Conservation (phyloP, 2,329 filamentous ascomycete species). For the Davidsoniella neocaledoniae region DNA sequence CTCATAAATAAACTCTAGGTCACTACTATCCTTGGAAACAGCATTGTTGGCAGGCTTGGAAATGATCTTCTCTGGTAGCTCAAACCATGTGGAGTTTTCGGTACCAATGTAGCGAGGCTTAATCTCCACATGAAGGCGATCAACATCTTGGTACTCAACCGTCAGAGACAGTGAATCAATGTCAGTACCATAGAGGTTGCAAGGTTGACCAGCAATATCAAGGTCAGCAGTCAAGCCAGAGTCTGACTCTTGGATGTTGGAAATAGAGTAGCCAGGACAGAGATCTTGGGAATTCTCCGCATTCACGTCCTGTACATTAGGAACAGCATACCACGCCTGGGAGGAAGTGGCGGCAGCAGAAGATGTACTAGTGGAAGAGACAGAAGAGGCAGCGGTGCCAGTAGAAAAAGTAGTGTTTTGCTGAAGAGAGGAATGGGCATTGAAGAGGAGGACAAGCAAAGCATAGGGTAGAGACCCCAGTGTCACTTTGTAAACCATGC, state of each 20-base stretch:
- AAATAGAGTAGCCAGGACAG: conserved; percentile 54
- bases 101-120: conserved; percentile 43
- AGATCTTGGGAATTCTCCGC: conserved; percentile 20
- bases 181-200: conserved; percentile 66
- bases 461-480: conserved; percentile 1
- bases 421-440: neutral
- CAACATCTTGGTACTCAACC: conserved; percentile 48
- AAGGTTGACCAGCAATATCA: conserved; percentile 49
- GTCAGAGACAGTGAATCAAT: conserved; percentile 47
- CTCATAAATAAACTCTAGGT: conserved; percentile 36
- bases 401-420: neutral
- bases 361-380: neutral
- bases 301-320: conserved; percentile 11
- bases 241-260: conserved; percentile 35
- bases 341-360: neutral
- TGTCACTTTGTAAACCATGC: neutral
- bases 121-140: conserved; percentile 56
- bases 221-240: conserved; percentile 52
- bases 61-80: conserved; percentile 46
- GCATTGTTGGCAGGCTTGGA: conserved; percentile 45
- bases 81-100: conserved; percentile 49
- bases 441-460: neutral
- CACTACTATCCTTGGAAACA: conserved; percentile 48
- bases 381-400: neutral
- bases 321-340: conserved; percentile 7